A percentile compares a stretch with the other conserved stretches of the same genome.
phyloP scores from a whole-genome alignment of 1,284 basidiomycete genomes.

The Inonotus obliquus region DNA sequence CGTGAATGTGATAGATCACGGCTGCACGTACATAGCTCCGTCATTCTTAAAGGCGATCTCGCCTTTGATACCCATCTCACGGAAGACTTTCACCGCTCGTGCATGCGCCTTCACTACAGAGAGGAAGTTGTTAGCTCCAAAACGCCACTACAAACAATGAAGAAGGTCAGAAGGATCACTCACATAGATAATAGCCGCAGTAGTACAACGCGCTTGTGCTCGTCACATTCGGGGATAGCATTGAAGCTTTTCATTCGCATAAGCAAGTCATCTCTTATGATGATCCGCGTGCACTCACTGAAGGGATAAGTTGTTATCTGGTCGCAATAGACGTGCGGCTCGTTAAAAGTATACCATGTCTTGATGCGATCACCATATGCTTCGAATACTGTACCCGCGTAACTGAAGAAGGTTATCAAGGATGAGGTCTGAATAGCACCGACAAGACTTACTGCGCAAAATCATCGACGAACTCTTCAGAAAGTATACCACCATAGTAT shows the following conservation, averaged over 20 bases:
- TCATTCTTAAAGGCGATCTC: conserved; percentile 47
- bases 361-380: conserved; percentile 44
- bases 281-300: conserved; percentile 28
- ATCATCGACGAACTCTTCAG: conserved; percentile 40
- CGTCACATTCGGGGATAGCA: conserved; percentile 38
- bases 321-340: conserved; percentile 40
- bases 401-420: conserved; percentile 26
- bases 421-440: background rate
- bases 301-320: conserved; percentile 38
- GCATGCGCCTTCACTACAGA: conserved; percentile 41
- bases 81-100: conserved; percentile 41
- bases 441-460: conserved; percentile 37
- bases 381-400: conserved; percentile 43
- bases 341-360: conserved; percentile 50
- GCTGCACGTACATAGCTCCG: conserved; percentile 36
- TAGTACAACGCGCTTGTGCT: conserved; percentile 36
- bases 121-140: background rate
- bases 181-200: conserved; percentile 40
- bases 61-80: conserved; percentile 40
- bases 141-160: background rate
- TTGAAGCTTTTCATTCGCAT: conserved; percentile 27
- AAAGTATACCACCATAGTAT: conserved; percentile 45
- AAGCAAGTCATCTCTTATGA: background rate
- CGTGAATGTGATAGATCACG: background rate
- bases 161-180: conserved; percentile 15